Evolutionary conservation across 1,139 yeast species (phyloP), one percentile per base, ranked within the genome.

Genomic region (Hanseniaspora sp.): DNA sequence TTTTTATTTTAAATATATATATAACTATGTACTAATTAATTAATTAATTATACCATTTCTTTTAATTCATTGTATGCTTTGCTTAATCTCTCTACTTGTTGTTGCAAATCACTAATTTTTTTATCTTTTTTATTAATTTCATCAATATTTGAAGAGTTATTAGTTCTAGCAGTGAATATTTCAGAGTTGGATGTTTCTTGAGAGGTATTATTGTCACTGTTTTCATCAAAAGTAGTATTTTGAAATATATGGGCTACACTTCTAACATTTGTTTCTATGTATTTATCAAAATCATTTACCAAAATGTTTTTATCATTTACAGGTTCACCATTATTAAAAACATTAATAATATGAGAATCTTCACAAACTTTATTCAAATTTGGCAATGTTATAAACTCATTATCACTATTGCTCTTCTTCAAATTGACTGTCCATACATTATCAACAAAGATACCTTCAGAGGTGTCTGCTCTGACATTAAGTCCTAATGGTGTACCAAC

Each of bases 51-150:
- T 35, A 48, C 82, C 68, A 79, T 76, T 35, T 70, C 66, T 64
- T 82, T 75, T 59, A 84, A 67, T 39, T 79, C 82, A 13, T 70
- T 68, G 67, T 83, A 82, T 1, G 86, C 86, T 38, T 70, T 66
- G 1, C 81, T 75, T 38, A 82, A 70, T 58, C 73, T 73, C 15
- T 69, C 67, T 33, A 83, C 66, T 58, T 81, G 76, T 17, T 64
- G 68, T 62, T 77, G 74, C 46, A 78, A 60, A 38, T 71, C 74
- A 3, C 62, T 58, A 7, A 71, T 62, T 53, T 65, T 65, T 28
- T 58, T 53, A 46, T 61, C 60, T 55, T 65, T 60, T 30, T 31
- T 34, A 23, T 11, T 28, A 15, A 23, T 28, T 46, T 56, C 51
- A 7, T 57, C 58, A 34, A 46, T 58, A 23, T 55, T 57, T 33